These are phyloP conservation scores for Xylaria multiplex DNA, from an alignment of 2,329 filamentous ascomycete genomes.

Conservation along the genomic window DNA sequence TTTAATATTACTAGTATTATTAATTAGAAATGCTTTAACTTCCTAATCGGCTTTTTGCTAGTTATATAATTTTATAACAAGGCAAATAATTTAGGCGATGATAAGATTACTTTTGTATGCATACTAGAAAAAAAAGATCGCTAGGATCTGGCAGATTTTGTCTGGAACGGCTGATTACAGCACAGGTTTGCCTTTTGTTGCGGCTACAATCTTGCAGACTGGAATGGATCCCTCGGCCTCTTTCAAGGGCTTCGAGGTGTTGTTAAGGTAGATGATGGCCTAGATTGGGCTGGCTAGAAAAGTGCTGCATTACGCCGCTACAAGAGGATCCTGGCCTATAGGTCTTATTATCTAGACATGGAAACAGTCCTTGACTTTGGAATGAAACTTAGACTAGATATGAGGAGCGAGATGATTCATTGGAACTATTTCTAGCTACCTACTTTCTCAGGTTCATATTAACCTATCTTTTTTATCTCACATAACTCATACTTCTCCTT, in stretches of 20 bases:
- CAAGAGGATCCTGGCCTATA: conserved; percentile 36
- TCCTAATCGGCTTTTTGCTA: conserved; percentile 54
- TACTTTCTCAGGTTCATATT: no score
- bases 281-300: conserved; percentile 55
- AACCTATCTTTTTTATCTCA: no score
- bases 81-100: conserved; percentile 50
- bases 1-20: conserved; percentile 60
- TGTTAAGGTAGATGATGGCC: conserved; percentile 47
- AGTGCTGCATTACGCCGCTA: conserved; percentile 50
- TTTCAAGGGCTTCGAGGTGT: conserved; percentile 54
- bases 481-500: no score
- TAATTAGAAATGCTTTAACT: conserved; percentile 58
- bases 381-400: no score
- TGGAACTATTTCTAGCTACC: no score
- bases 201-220: conserved; percentile 55
- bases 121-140: conserved; percentile 50
- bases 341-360: not conserved
- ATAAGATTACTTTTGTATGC: conserved; percentile 52
- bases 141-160: conserved; percentile 50
- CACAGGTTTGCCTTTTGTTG: conserved; percentile 56
- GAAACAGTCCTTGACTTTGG: no score
- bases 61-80: no score
- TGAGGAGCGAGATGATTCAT: no score
- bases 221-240: conserved; percentile 55
- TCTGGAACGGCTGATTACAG: conserved; percentile 52